Base-by-base conservation (phyloP, 2,329 filamentous ascomycete species). In the Hypoxylon sp. region DNA sequence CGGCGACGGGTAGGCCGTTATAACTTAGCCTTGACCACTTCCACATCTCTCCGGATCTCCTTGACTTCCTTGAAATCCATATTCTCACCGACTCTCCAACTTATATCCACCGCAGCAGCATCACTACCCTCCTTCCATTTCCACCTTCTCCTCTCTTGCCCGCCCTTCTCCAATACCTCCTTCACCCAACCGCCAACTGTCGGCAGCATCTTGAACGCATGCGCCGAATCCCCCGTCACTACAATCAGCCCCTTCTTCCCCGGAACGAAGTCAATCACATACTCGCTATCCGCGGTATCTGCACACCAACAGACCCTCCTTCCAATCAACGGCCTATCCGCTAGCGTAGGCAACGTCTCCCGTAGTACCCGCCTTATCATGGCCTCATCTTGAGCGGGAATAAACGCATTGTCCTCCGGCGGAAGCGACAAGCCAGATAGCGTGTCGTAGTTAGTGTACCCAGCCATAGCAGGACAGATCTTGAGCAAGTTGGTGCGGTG, bases 151-250 rank as follows among this genome's bases (percentile, higher is more conserved):
- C 82, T 75, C 1, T 74, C 75, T 74, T 89, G 86, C 41, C 77
- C 72, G 0, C 79, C 77, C 1, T 80, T 77, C 21, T 81, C 78
- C 0, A 89, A 55, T 4, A 89, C 70, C 10, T 82, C 79, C 46
- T 76, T 79, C 1, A 88, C 82, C 81, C 85, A 89, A n/a, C 78
- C 75, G 0, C 88, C 87, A n/a, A 87, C 79, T 23, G 88, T 81
- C 0, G 87, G 87, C 52, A 90, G 81, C 85, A 89, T 88, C 76
- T 90, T 89, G 75, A 89, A 89, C 0, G 84, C 86, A 72, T 90
- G 87, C 0, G 87, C 88, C 1, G 87, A 90, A 71, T 90, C 88
- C 0, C 87, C 87, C 0, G 85, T 83, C 0, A 85, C 68, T 0
- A 88, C 73, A 2, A 90, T 75, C 2, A 89, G 79, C 0, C 81